Evolutionary conservation across 1,139 yeast genomes (phyloP), one percentile per base, ranked within the genome.

Genomic region (Scheffersomyces parashehatae): DNA sequence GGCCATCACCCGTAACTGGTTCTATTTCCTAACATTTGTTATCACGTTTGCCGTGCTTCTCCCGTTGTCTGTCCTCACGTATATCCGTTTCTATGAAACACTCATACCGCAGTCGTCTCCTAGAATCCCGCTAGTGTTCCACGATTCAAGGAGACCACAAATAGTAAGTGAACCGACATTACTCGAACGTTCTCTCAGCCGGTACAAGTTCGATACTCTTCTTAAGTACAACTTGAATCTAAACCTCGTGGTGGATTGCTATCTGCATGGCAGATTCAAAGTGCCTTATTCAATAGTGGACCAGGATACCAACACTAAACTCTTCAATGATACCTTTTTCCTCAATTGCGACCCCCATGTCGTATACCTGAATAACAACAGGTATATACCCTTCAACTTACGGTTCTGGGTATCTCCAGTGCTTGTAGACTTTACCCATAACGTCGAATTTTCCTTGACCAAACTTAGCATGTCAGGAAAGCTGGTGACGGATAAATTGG

Each of bases 381-480:
- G 48, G 47, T 44, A 64, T 34, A 49, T 74, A 8, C 79, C 79
- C 0, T 72, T 60, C 48, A 63, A 65, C 41, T 55, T 70, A 30
- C 57, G 70, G 37, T 62, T 56, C 46, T 72, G 73, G 71, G 60
- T 65, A 7, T 68, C 76, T 1, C 78, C 79, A 0, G 36, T 61
- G 0, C 36, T 68, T 10, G 61, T 67, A 4, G 56, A 64, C 42
- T 55, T 53, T 42, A 55, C 59, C 40, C 55, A 52, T n/a, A 46
- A 40, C 14, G 35, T 49, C 4, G 39, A 37, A 3, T 24, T 59
- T 12, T 39, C 46, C 9, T 42, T 56, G 14, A 43, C 46, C 28
- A 44, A 41, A 11, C 41, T 48, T 30, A 39, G 46, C 4, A 39
- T 45, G 9, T 36, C 36, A 10, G 58, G 58, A 2, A 38, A 28